Evolutionary conservation across 345 rosid species (phyloP).

Genomic region (Psidium friedrichsthalianum): DNA sequence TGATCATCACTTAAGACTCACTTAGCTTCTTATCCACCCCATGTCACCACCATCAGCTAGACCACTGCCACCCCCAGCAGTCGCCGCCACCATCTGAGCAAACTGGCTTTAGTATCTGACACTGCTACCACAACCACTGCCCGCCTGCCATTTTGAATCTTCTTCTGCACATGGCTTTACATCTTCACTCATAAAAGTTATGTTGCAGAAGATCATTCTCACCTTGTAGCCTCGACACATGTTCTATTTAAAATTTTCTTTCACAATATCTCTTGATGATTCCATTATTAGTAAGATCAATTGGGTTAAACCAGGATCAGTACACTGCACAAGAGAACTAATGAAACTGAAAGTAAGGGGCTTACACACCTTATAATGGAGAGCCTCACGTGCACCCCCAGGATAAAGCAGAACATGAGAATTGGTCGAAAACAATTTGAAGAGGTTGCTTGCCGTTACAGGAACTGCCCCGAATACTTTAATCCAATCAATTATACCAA

Average conservation of each 20-base stretch:
- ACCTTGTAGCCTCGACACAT: not conserved
- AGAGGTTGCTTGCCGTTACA: constrained; percentile 49
- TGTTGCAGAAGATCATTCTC: not conserved
- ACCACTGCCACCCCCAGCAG: not conserved
- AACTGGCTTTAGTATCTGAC: not conserved
- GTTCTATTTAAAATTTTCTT: not conserved
- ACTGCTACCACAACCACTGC: not conserved
- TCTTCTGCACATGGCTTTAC: not conserved
- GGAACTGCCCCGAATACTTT: constrained; percentile 67
- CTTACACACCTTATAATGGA: constrained; percentile 53
- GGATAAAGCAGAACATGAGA: constrained; percentile 83
- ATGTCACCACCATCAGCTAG: not conserved
- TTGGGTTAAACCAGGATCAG: not conserved
- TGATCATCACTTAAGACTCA: not conserved
- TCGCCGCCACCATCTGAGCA: not conserved
- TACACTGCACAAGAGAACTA: not conserved
- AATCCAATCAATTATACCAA: constrained; percentile 28
- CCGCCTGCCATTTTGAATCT: not conserved
- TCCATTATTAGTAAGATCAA: not conserved
- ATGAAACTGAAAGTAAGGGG: not conserved
- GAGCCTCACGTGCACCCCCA: constrained; percentile 81
- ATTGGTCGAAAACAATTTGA: constrained; percentile 50
- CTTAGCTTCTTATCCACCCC: not conserved
- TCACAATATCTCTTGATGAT: not conserved
- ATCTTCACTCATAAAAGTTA: not conserved